Base-by-base conservation (phyloP, 257 asterid genomes). In the Solanum chiquidenum region DNA sequence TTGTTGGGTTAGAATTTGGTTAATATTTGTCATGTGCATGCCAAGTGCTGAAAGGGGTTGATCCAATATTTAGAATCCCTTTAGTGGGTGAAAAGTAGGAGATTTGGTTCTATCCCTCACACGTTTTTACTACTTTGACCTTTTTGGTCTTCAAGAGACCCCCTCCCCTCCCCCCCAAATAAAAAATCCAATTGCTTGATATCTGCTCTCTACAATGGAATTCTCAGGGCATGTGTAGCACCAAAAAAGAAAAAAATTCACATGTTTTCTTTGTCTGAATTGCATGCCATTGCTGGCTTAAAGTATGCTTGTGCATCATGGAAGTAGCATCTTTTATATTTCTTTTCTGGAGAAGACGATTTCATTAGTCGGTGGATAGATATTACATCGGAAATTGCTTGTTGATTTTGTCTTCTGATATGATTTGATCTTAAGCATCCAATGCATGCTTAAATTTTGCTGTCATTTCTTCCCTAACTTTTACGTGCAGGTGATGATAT, bases 401-500 rank as follows among this genome's bases (percentile, higher is more conserved):
- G 40, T 46, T 49, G 85, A 52, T 52, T 31, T 49, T 9, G 31
- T 82, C 86, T 31, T 82, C 69, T 52, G 29, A 82, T 49, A 82
- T 82, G 86, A 82, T 31, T 82, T 49, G 27, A 49, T 82, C 84
- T 46, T 46, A 80, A 44, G 68, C 42, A 46, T 49, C 71, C 86
- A 49, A 49, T 52, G 71, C 44, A 82, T 82, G 71, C 29, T 82
- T 29, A 49, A 82, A 31, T 29, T 82, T 31, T 52, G 16, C 21
- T 20, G 21, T 82, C 7, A 21, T 49, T 82, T 82, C 86, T 31
- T 82, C 71, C 69, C 38, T 11, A 82, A 49, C 12, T 49, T 18
- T 10, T 52, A 49, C 4, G 11, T 33, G 90, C 92, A 94, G 98
- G 89, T 88, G 86, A 86, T 64, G 94, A 89, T 58, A 49, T 86